A percentile compares a stretch with the other conserved stretches of the same genome.
These are phyloP conservation scores for Protea cynaroides DNA, from an alignment of 164 flowering plant genomes.

Conservation along the genomic window DNA sequence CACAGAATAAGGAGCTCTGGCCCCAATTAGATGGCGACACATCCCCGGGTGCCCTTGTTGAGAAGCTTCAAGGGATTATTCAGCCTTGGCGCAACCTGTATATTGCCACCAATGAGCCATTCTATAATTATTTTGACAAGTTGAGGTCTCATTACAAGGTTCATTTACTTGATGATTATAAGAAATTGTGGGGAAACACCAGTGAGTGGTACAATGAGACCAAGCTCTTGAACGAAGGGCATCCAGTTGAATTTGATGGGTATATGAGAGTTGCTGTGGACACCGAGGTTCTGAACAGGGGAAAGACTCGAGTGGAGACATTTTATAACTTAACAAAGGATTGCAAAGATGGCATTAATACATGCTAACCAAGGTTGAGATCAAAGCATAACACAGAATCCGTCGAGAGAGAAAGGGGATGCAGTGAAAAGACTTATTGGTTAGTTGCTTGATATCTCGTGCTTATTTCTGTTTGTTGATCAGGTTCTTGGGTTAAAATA, in stretches of 20 bases:
- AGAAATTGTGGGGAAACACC: conserved; percentile 67
- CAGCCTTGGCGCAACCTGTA: conserved; percentile 80
- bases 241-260: conserved; percentile 84
- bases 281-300: conserved; percentile 82
- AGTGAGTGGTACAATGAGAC: conserved; percentile 97
- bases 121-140: conserved; percentile 79
- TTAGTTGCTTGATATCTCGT: conserved; percentile 4
- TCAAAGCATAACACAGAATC: background rate
- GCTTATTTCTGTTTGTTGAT: background rate
- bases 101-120: conserved; percentile 86
- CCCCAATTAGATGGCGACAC: conserved; percentile 85
- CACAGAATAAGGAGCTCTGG: conserved; percentile 79
- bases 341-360: conserved; percentile 94
- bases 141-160: conserved; percentile 75
- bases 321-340: conserved; percentile 83
- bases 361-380: conserved; percentile 44
- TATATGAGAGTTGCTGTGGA: conserved; percentile 98
- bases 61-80: conserved; percentile 50
- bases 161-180: conserved; percentile 87
- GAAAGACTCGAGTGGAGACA: conserved; percentile 80
- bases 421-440: conserved; percentile 5
- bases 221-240: conserved; percentile 48
- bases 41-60: conserved; percentile 57
- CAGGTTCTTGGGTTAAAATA: too few relatives aligned
- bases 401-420: background rate